These are phyloP conservation scores for Cyberlindnera amylophila DNA, from an alignment of 805 yeast species.

Conservation along the genomic window DNA sequence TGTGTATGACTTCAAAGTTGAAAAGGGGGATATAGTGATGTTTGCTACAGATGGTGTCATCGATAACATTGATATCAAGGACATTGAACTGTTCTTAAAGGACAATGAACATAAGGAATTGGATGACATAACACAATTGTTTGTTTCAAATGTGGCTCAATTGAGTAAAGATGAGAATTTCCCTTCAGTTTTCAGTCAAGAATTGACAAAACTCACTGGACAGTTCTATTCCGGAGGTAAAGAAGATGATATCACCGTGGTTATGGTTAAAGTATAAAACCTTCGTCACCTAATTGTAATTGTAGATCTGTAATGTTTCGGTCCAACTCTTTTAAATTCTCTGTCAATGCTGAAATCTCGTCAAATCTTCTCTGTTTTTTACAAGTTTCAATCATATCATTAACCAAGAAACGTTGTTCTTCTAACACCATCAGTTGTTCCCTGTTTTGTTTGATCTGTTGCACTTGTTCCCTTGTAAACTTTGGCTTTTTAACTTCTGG, in stretches of 20 bases:
- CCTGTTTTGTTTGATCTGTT: conserved; percentile 54
- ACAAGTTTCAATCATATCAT: conserved; percentile 56
- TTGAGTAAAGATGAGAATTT: conserved; percentile 69
- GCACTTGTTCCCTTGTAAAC: conserved; percentile 38
- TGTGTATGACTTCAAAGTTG: conserved; percentile 57
- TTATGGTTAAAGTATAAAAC: conserved; percentile 51
- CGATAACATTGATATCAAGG: conserved; percentile 75
- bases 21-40: conserved; percentile 70
- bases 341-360: conserved; percentile 58
- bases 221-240: conserved; percentile 84
- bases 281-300: conserved; percentile 53
- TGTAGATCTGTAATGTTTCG: conserved; percentile 24
- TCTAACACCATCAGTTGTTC: conserved; percentile 82
- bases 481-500: conserved; percentile 12
- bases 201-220: conserved; percentile 59
- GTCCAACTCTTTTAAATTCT: conserved; percentile 38
- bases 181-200: conserved; percentile 86
- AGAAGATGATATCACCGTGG: conserved; percentile 89
- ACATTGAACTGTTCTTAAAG: conserved; percentile 62
- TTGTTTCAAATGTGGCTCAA: conserved; percentile 64
- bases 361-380: conserved; percentile 72
- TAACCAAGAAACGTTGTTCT: conserved; percentile 76
- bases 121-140: conserved; percentile 43
- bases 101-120: conserved; percentile 43
- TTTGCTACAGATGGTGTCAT: conserved; percentile 94